Evolutionary conservation across 1,284 basidiomycete species (phyloP), one percentile per base, ranked within the genome.

Genomic region (Boletus hoseneyae): DNA sequence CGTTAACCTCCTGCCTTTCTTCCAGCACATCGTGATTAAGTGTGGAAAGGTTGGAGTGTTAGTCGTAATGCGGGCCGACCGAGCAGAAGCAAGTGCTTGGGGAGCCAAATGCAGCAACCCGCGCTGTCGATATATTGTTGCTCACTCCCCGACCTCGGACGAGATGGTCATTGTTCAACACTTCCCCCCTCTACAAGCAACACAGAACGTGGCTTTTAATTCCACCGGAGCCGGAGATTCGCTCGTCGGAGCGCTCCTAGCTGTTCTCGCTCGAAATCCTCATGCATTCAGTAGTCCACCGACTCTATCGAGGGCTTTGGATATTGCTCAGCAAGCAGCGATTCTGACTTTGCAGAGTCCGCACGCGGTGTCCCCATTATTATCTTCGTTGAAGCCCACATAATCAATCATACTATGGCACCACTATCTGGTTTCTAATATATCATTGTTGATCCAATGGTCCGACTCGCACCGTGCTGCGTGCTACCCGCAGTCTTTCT

Each of bases 161-260:
- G 70, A 73, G 39, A 68, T 75, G 18, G 64, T 89, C 13, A 76
- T 90, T 5, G 46, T 93, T 29, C 80, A 82, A 35, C 86, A 93
- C 63, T 91, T 85, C 60, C 79, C 87, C 3, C 75, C 90, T 11
- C 64, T 80, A 6, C 56, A 57, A 0, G 65, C 85, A 8, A 59
- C 71, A 3, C 62, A 66, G 11, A 63, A 67, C n/a, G 65, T 70
- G 35, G 64, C 85, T 9, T 70, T 85, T 8, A 93, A 86, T 58
- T 90, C 92, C 10, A 97, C 93, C 0, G 94, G 94, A 3, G 93
- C 91, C 2, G 94, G 94, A 0, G 93, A 97, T 68, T 85, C 90
- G 3, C 79, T 95, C 18, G 91, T 90, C 4, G 93, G 92, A 8
- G 79, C 85, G 0, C 62, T 94, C 18, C 67, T 90, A 16, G 83